phyloP scores from a whole-genome alignment of 768 basidiomycete genomes.

The Candolleomyces efflorescens region DNA sequence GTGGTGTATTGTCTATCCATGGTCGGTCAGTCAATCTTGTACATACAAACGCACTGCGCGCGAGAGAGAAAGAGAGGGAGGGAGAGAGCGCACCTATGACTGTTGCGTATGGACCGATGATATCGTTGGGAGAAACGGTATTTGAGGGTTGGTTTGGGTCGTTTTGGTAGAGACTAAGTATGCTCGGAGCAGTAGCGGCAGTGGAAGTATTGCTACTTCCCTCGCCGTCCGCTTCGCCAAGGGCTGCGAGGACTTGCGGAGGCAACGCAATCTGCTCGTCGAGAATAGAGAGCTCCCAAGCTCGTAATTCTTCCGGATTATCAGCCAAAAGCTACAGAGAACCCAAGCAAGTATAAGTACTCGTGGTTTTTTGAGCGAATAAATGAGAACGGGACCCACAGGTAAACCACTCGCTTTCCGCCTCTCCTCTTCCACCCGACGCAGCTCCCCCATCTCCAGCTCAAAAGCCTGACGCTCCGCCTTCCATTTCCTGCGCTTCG shows the following conservation, averaged over 20 bases:
- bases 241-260: too few species aligned
- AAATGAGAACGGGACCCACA: conserved; percentile 8
- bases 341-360: too few species aligned
- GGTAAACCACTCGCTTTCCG: not conserved
- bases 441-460: conserved; percentile 25
- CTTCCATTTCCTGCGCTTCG: conserved; percentile 53
- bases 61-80: too few species aligned
- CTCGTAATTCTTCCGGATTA: conserved; percentile 27
- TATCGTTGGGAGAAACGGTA: not conserved
- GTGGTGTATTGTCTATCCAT: not conserved
- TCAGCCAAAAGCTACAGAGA: conserved; percentile 34
- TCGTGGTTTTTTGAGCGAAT: too few species aligned
- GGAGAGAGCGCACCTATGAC: not conserved
- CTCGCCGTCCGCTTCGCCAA: too few species aligned
- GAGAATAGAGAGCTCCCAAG: conserved; percentile 30
- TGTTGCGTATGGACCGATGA: not conserved
- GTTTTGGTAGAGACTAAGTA: not conserved
- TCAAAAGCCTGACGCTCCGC: conserved; percentile 39
- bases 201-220: not conserved
- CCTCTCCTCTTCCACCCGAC: not conserved
- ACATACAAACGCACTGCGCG: too few species aligned
- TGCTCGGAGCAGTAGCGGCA: not conserved
- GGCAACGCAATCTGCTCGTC: not conserved
- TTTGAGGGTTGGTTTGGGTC: not conserved
- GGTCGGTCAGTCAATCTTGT: too few species aligned